Evolutionary conservation across 441 rosid species (phyloP), one percentile per base, ranked within the genome.

Genomic region (Brassica hybrid): DNA sequence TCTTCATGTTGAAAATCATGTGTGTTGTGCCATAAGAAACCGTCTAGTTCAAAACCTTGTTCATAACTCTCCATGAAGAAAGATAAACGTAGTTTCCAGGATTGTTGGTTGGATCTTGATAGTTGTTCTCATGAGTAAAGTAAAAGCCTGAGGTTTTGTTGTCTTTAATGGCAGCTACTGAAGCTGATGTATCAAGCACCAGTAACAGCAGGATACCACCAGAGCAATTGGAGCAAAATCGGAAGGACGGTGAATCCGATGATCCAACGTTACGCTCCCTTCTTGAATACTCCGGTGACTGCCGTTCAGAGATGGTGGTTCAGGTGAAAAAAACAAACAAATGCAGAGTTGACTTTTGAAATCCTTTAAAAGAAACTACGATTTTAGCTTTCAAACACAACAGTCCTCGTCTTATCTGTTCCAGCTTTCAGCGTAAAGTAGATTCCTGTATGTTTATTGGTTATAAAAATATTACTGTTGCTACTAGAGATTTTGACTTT

Each of bases 141-240:
- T 54, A 17, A 0, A 65, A 65, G 34, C 56, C 13, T 38, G 66
- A 38, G 41, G 41, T 25, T 56, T 56, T 67, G 3, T 67, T 7
- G 6, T 11, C 5, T 3, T 6, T n/a, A 43, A 73, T 74, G 62
- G 72, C 91, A 96, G 98, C 90, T 94, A 19, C 62, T 96, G 88
- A 96, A 96, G 89, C 94, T 92, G 76, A 94, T 96, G 99, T 88
- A 94, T 85, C 94, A 92, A 10, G 97, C 99, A 18, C 99, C 99
- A 4, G 94, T 87, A 17, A 87, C 96, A 14, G 91, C 93, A 41
- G 85, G 93, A 48, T 92, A 96, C 85, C 98, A 96, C 84, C 95
- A 86, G 54, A 92, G 93, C 54, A 97, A 84, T n/a, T 96, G 99
- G 99, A 80, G 84, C 12, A 86, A 72, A 85, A 88, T 96, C 4